These are phyloP conservation scores for Persicaria maculosa DNA, from an alignment of 148 eudicot species.

Conservation along the genomic window DNA sequence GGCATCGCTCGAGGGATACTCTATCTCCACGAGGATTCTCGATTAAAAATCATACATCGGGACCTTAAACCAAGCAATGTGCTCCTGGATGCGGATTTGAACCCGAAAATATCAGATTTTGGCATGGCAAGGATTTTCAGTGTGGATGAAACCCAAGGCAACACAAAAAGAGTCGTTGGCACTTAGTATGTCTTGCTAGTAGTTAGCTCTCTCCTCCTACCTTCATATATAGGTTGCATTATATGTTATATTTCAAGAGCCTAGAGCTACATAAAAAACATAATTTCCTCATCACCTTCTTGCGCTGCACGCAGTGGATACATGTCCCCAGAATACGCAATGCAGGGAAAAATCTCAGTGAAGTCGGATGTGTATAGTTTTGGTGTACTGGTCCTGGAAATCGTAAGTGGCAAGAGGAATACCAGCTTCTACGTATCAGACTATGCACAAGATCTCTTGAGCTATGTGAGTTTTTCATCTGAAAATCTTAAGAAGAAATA, in stretches of 20 bases:
- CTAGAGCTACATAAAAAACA: neutral
- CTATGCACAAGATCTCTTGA: constrained; percentile 17
- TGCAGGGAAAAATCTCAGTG: constrained; percentile 24
- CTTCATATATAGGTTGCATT: neutral
- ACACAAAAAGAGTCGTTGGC: constrained; percentile 6
- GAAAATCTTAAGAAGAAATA: neutral
- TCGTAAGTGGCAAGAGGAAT: constrained; percentile 35
- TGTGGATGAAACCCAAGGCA: constrained; percentile 11
- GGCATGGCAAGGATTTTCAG: constrained; percentile 18
- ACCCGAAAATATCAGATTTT: constrained; percentile 20
- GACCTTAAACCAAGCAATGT: constrained; percentile 18
- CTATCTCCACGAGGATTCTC: constrained; percentile 21
- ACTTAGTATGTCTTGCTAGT: neutral
- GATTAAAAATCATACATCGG: constrained; percentile 10
- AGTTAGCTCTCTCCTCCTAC: constrained; percentile 6
- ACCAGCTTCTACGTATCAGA: constrained; percentile 1
- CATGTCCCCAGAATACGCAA: constrained; percentile 36
- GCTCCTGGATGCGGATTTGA: constrained; percentile 12
- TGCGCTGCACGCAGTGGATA: constrained; percentile 23
- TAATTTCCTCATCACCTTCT: neutral
- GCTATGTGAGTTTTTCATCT: constrained; percentile 24
- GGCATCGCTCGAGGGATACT: constrained; percentile 21
- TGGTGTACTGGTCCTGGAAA: constrained; percentile 36
- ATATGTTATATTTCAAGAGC: too few relatives aligned
- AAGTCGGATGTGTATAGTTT: constrained; percentile 43